Evolutionary conservation across 192 early-diverging fungal species (phyloP).

Genomic region (Dissophora globulifera): DNA sequence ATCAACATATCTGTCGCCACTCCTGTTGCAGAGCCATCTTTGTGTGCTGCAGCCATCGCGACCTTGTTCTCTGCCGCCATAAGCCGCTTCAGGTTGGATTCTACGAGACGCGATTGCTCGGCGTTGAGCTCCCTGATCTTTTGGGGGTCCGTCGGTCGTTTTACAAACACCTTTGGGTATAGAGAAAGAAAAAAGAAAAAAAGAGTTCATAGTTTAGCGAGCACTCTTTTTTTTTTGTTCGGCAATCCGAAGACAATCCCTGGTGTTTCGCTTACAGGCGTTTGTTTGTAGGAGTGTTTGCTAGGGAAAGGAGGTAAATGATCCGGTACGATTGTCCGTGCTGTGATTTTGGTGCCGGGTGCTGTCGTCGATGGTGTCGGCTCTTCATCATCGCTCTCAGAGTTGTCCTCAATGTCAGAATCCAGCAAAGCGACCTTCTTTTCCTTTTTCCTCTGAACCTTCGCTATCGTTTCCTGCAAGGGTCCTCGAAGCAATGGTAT

Average conservation of each 20-base stretch:
- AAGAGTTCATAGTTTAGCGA: too few species aligned
- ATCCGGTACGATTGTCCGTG: slow-evolving; percentile 58
- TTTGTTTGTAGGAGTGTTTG: slow-evolving; percentile 68
- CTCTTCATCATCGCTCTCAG: slow-evolving; percentile 50
- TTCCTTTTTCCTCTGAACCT: slow-evolving; percentile 26
- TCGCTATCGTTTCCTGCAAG: slow-evolving; percentile 42
- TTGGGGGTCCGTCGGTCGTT: slow-evolving; percentile 62
- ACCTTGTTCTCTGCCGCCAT: slow-evolving; percentile 54
- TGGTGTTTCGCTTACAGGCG: slow-evolving; percentile 54
- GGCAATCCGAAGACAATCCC: too few species aligned
- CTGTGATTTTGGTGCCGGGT: slow-evolving; percentile 31
- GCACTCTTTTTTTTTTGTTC: too few species aligned
- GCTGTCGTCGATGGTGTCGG: not conserved
- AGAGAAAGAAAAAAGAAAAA: not conserved
- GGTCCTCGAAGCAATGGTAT: slow-evolving; percentile 38
- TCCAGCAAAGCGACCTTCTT: slow-evolving; percentile 20
- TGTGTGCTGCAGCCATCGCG: slow-evolving; percentile 44
- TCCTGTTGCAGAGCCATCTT: slow-evolving; percentile 23
- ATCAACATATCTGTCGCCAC: slow-evolving; percentile 11
- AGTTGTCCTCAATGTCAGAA: slow-evolving; percentile 52
- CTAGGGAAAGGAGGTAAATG: slow-evolving; percentile 63
- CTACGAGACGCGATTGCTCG: slow-evolving; percentile 64
- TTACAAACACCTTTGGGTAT: slow-evolving; percentile 63
- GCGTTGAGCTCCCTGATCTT: slow-evolving; percentile 62
- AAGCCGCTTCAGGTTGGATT: slow-evolving; percentile 64